phyloP scores from a whole-genome alignment of 108 stramenopile genomes.

The Nannochloropsis salina region DNA sequence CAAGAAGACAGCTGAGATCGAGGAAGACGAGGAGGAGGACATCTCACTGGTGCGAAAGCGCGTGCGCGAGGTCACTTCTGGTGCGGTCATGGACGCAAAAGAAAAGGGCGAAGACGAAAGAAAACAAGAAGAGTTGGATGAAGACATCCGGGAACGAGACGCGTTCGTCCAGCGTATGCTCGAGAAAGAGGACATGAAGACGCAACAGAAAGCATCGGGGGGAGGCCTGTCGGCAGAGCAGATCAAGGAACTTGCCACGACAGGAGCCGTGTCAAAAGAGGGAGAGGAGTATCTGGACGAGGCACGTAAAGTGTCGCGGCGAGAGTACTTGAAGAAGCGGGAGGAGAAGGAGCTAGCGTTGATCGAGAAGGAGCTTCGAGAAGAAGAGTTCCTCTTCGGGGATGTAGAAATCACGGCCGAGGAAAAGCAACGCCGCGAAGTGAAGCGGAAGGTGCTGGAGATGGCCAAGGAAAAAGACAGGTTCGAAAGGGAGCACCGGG shows the following conservation, averaged over 20 bases:
- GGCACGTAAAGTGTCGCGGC: conserved; percentile 55
- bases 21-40: conserved; percentile 41
- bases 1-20: conserved; percentile 6
- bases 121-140: conserved; percentile 41
- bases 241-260: conserved; percentile 71
- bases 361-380: conserved; percentile 72
- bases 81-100: background rate
- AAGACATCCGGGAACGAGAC: conserved; percentile 78
- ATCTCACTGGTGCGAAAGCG: conserved; percentile 38
- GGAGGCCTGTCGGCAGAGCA: conserved; percentile 56
- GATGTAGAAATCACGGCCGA: conserved; percentile 62
- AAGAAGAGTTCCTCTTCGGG: conserved; percentile 87
- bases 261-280: conserved; percentile 62
- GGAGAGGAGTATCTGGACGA: conserved; percentile 56
- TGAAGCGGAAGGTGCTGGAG: conserved; percentile 69
- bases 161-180: conserved; percentile 79
- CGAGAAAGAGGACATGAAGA: conserved; percentile 69
- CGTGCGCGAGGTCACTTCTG: background rate
- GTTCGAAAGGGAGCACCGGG: conserved; percentile 38
- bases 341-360: conserved; percentile 83
- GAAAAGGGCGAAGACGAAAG: conserved; percentile 29
- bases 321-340: conserved; percentile 81
- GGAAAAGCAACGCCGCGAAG: conserved; percentile 65
- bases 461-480: conserved; percentile 62
- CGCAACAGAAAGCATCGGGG: conserved; percentile 44